These are phyloP conservation scores for Mycena maculata DNA, from an alignment of 768 basidiomycete genomes.

Conservation along the genomic window DNA sequence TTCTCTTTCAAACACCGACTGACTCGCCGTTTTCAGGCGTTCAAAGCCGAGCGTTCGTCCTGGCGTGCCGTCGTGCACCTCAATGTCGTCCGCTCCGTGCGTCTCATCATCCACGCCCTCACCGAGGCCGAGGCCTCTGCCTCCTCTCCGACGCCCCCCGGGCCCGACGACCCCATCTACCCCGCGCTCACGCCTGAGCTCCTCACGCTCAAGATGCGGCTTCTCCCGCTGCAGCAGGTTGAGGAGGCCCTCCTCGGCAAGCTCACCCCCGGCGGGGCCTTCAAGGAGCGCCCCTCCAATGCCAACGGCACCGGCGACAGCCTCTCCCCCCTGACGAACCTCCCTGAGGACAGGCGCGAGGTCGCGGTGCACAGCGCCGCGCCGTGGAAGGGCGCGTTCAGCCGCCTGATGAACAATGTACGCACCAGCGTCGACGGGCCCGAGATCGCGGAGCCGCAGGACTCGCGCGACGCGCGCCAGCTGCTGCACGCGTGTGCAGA, in stretches of 20 bases:
- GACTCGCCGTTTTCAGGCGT: slow-evolving; percentile 40
- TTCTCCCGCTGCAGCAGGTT: slow-evolving; percentile 62
- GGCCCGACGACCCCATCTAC: slow-evolving; percentile 40
- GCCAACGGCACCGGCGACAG: slow-evolving; percentile 8
- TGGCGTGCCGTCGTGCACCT: slow-evolving; percentile 64
- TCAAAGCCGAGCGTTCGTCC: slow-evolving; percentile 55
- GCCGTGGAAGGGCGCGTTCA: slow-evolving; percentile 52
- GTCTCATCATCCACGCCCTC: slow-evolving; percentile 51
- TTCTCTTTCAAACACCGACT: neutral
- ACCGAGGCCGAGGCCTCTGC: slow-evolving; percentile 34
- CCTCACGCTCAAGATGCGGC: slow-evolving; percentile 59
- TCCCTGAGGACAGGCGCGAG: slow-evolving; percentile 34
- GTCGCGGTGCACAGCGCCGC: slow-evolving; percentile 48
- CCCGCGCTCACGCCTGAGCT: slow-evolving; percentile 51
- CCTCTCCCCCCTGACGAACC: slow-evolving; percentile 24
- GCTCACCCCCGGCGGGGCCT: slow-evolving; percentile 51
- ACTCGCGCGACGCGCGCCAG: slow-evolving; percentile 55
- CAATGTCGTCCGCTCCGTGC: slow-evolving; percentile 61
- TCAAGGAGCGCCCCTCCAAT: neutral
- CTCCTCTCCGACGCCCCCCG: slow-evolving; percentile 17
- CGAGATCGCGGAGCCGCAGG: slow-evolving; percentile 46
- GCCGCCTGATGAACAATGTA: slow-evolving; percentile 42
- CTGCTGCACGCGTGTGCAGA: slow-evolving; percentile 61
- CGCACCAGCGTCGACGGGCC: slow-evolving; percentile 43
- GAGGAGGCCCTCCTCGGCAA: slow-evolving; percentile 62